Evolutionary conservation across 2,329 filamentous ascomycete genomes (phyloP).

Genomic region (Leptographium lundbergii): DNA sequence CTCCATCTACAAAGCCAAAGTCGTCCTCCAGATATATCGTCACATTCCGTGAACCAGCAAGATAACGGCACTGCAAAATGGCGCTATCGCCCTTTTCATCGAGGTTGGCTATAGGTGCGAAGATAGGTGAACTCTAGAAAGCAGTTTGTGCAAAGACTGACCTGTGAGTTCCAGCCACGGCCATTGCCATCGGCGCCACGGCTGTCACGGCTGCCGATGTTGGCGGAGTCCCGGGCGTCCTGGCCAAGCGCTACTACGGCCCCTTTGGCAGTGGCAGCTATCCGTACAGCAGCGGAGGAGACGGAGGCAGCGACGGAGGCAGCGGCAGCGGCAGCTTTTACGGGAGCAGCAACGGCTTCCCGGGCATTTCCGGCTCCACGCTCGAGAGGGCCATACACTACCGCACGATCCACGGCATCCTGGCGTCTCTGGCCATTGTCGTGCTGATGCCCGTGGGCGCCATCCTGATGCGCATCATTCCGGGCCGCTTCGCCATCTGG

Average conservation of each 20-base stretch:
- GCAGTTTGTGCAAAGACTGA: no score
- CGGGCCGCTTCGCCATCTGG: slow-evolving; percentile 23
- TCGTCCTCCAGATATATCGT: no score
- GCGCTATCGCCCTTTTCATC: no score
- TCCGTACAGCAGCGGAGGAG: background rate
- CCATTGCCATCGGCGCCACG: no score
- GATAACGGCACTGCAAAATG: no score
- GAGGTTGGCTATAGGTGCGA: no score
- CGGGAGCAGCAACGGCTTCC: slow-evolving; percentile 2
- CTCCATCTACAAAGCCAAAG: no score
- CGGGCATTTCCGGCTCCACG: slow-evolving; percentile 17
- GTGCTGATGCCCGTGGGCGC: slow-evolving; percentile 31
- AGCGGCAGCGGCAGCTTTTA: background rate
- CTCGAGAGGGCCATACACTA: slow-evolving; percentile 16
- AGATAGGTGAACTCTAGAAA: no score
- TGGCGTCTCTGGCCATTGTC: slow-evolving; percentile 28
- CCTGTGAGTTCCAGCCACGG: no score
- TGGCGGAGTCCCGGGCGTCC: no score
- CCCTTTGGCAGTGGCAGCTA: background rate
- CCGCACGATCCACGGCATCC: slow-evolving; percentile 26
- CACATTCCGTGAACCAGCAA: no score
- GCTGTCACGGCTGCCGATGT: no score
- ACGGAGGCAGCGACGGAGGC: background rate
- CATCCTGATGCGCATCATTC: slow-evolving; percentile 26
- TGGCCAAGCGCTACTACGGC: slow-evolving; percentile 1